Conservation (phyloP, 306 rosid genomes). For the Acacia confusa region DNA sequence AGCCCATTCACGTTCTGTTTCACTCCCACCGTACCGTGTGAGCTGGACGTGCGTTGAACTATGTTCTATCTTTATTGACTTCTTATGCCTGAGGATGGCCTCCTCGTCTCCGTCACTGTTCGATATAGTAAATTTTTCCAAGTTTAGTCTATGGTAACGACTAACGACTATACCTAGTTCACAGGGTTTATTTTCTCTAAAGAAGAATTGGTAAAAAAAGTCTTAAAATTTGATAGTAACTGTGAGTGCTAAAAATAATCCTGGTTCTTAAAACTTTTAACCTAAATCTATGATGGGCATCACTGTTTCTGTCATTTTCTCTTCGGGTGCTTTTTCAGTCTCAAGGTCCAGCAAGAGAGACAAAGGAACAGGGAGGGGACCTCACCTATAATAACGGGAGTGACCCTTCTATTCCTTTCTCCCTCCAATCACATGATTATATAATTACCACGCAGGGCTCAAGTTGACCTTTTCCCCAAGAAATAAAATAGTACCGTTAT, state of each 20-base stretch:
- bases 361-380: not conserved
- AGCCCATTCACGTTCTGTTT: slow-evolving; percentile 39
- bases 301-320: not conserved
- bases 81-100: slow-evolving; percentile 19
- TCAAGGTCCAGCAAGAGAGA: not conserved
- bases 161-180: not conserved
- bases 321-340: not conserved
- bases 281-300: not conserved
- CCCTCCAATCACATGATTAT: not conserved
- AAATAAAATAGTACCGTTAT: not conserved
- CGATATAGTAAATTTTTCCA: not conserved
- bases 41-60: slow-evolving; percentile 34
- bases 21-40: not conserved
- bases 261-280: not conserved
- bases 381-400: not conserved
- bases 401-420: not conserved
- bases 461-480: not conserved
- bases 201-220: not conserved
- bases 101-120: not conserved
- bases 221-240: not conserved
- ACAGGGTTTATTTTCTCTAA: not conserved
- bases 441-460: not conserved
- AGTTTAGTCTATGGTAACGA: not conserved
- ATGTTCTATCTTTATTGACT: slow-evolving; percentile 27
- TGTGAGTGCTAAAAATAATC: not conserved